Base-by-base conservation (phyloP, 441 rosid species). In the Biscutella laevigata region DNA sequence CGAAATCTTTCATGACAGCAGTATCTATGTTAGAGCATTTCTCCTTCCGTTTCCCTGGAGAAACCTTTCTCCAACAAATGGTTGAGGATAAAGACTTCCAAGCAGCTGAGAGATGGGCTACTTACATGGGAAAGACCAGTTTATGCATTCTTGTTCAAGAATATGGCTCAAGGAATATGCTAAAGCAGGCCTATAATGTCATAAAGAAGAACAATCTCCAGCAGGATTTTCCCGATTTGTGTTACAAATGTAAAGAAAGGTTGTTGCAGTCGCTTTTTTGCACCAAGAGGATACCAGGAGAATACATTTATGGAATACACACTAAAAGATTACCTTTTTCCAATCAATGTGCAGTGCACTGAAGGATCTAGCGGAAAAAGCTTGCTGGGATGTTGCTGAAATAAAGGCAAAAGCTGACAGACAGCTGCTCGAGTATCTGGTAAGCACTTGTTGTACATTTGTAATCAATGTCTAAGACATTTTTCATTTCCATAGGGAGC, bases 91-190 rank as follows among this genome's bases (percentile, higher is more conserved):
- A 73, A 51, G 80, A 88, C 54, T 74, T 66, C 62, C 72, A 45
- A 74, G 87, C 98, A 45, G 95, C 96, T 17, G 96, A 88, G 77
- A 88, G 68, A 64, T 91, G 95, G 95, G 95, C 98, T 33, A 77
- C 79, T 19, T 83, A 80, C 76, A 82, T 88, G 84, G 98, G 98
- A 45, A 82, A 75, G 65, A 67, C 88, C 33, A 75, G 85, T 83
- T 61, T 83, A 70, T 72, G 82, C 53, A 0, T 72, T 43, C 94
- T 91, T 36, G 86, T 86, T 11, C 78, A 59, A 67, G 86, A 80
- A 67, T 91, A 82, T 68, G 77, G 59, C 28, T 71, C 78, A 14
- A 80, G 80, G 67, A 77, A 82, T 66, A 82, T 80, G 83, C 77
- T 87, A 30, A 82, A 83, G 70, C 74, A 64, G 66, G 96, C 96